Base-by-base conservation (phyloP, 495 filamentous ascomycete species). In the Letharia lupina region DNA sequence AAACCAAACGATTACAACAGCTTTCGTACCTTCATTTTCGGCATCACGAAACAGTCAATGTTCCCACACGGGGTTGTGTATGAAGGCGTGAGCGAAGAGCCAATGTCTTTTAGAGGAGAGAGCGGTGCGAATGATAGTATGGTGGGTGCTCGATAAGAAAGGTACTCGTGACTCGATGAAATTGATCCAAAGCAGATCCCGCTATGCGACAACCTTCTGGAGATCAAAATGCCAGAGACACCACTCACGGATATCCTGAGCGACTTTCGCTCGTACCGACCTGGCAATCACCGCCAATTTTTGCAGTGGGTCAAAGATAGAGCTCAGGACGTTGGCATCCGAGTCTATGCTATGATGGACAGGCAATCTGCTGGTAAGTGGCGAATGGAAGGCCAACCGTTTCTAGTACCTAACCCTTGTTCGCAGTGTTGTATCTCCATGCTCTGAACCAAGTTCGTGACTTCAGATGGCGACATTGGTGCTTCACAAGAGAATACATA, bases 11-110 rank as follows among this genome's bases (percentile, higher is more conserved):
- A 89, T 59, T 96, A 96, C 75, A 87, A 85, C 42, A 86, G 81
- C 60, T 96, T 94, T 82, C 86, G 92, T 15, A 93, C 91, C 42
- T 96, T 96, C 77, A 96, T 96, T 75, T 96, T 95, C 70, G 92
- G 92, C 60, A 95, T 96, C 70, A 91, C 87, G 3, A 86, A 82
- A 10, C 92, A 96, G 74, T 85, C 83, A 57, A 96, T 96, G 92
- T 96, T 96, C 74, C 92, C 92, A 4, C 79, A 89, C 60, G 92
- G 92, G 3, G 92, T 96, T 4, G 74, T 94, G 63, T 96, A 96
- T 75, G 88, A 93, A 73, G 91, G 90, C 31, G 80, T 91, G 42
- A 86, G 86, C 59, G 85, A 89, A 47, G 82, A 87, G 65, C 87
- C 86, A 0, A 73, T 90, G 63, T 83, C 77, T 64, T 96, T 94